Evolutionary conservation across 2,329 filamentous ascomycete species (phyloP).

Genomic region (Penicillium hordei): DNA sequence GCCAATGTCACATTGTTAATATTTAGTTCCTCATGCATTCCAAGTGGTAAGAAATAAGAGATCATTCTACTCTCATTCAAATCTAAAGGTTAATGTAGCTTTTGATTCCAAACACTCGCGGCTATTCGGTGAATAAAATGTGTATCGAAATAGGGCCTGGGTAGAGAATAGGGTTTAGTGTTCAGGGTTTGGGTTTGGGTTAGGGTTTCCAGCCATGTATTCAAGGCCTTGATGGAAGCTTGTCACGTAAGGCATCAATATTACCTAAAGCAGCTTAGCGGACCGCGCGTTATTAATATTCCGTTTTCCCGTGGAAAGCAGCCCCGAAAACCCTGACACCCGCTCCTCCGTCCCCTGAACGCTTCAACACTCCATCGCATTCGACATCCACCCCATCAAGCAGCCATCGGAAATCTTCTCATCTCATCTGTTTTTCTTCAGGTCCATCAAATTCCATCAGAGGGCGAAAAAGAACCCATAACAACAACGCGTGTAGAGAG

Average conservation of each 20-base stretch:
- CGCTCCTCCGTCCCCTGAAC: background rate
- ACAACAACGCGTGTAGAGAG: background rate
- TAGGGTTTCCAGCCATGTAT: background rate
- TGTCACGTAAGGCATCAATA: background rate
- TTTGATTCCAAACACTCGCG: too few relatives aligned
- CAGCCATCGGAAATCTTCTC: background rate
- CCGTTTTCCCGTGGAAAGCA: background rate
- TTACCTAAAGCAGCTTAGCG: background rate
- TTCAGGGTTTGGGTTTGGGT: background rate
- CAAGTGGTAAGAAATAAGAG: too few relatives aligned
- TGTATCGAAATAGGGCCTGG: too few relatives aligned
- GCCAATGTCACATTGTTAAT: too few relatives aligned
- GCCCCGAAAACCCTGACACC: conserved; percentile 10
- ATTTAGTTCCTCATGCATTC: too few relatives aligned
- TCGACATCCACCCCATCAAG: background rate
- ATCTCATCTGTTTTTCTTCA: background rate
- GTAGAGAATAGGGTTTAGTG: too few relatives aligned
- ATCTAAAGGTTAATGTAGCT: too few relatives aligned
- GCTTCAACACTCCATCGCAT: background rate
- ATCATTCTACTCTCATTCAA: too few relatives aligned
- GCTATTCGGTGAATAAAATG: too few relatives aligned
- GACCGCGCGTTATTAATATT: background rate
- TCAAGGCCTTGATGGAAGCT: too few relatives aligned
- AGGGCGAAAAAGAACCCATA: background rate
- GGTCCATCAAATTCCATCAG: accelerated